phyloP scores from a whole-genome alignment of 2,329 filamentous ascomycete species.

The Fusarium robinianum region DNA sequence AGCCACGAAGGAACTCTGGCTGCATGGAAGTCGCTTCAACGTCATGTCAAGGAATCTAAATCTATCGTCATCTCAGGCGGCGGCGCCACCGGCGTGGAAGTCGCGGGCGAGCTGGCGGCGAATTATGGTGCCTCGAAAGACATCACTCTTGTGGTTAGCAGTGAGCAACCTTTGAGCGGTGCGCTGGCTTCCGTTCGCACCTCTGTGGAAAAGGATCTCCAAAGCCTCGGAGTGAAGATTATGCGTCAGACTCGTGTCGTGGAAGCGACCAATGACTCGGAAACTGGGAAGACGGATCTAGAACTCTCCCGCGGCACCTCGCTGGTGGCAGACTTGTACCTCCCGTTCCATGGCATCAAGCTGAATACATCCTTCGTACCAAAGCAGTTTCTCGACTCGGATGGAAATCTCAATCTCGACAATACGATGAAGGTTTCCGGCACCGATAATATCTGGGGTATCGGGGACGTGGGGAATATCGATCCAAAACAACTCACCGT shows the following conservation, averaged over 20 bases:
- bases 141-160: conserved; percentile 35
- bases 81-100: conserved; percentile 46
- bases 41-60: conserved; percentile 28
- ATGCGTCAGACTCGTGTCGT: conserved; percentile 43
- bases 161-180: conserved; percentile 24
- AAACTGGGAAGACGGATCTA: conserved; percentile 26
- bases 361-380: conserved; percentile 51
- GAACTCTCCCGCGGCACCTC: conserved; percentile 40
- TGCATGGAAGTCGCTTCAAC: conserved; percentile 41
- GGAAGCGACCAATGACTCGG: conserved; percentile 8
- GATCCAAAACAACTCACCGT: conserved; percentile 45
- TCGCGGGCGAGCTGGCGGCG: conserved; percentile 44
- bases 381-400: conserved; percentile 37
- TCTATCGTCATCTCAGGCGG: conserved; percentile 46
- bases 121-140: conserved; percentile 38
- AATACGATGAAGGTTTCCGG: conserved; percentile 39
- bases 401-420: conserved; percentile 43
- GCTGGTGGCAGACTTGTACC: conserved; percentile 44
- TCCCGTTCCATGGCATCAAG: conserved; percentile 50
- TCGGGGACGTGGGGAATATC: conserved; percentile 49
- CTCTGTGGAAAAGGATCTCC: conserved; percentile 30
- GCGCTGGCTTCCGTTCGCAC: conserved; percentile 40
- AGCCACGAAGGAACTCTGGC: conserved; percentile 48
- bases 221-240: conserved; percentile 35
- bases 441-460: conserved; percentile 47